phyloP scores from a whole-genome alignment of 2,329 filamentous ascomycete species.

The Clonostachys rhizophaga region DNA sequence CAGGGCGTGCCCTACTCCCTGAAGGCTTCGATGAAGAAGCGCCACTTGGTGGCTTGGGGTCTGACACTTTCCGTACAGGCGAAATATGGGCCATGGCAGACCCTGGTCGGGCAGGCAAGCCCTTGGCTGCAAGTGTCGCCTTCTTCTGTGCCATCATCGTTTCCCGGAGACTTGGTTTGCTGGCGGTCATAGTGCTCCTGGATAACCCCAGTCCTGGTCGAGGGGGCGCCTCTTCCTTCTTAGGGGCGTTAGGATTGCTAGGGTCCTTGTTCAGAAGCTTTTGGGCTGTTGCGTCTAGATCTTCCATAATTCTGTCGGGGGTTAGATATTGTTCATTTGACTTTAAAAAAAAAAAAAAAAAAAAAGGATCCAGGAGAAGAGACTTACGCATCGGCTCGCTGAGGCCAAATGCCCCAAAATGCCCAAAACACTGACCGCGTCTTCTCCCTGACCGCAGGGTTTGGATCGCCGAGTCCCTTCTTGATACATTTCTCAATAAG shows the following conservation, averaged over 20 bases:
- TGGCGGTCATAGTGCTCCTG: constrained; percentile 53
- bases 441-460: constrained; percentile 83
- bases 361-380: neutral
- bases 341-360: neutral
- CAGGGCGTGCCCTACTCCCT: constrained; percentile 32
- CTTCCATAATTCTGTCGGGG: constrained; percentile 63
- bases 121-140: constrained; percentile 44
- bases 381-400: constrained; percentile 67
- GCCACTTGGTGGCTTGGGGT: constrained; percentile 8
- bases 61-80: constrained; percentile 33
- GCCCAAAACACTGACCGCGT: constrained; percentile 85
- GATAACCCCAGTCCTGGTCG: constrained; percentile 58
- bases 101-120: constrained; percentile 51
- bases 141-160: constrained; percentile 80
- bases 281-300: constrained; percentile 73
- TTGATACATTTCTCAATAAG: constrained; percentile 83
- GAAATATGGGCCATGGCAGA: constrained; percentile 62
- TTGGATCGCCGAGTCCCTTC: constrained; percentile 83
- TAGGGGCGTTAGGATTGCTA: constrained; percentile 70
- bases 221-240: constrained; percentile 40
- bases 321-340: constrained; percentile 10
- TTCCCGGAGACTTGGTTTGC: constrained; percentile 71
- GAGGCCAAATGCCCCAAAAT: constrained; percentile 73
- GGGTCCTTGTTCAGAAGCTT: constrained; percentile 78
- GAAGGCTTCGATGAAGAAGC: constrained; percentile 22